Base-by-base conservation (phyloP, 164 flowering plant genomes). In the Kingdonia uniflora region DNA sequence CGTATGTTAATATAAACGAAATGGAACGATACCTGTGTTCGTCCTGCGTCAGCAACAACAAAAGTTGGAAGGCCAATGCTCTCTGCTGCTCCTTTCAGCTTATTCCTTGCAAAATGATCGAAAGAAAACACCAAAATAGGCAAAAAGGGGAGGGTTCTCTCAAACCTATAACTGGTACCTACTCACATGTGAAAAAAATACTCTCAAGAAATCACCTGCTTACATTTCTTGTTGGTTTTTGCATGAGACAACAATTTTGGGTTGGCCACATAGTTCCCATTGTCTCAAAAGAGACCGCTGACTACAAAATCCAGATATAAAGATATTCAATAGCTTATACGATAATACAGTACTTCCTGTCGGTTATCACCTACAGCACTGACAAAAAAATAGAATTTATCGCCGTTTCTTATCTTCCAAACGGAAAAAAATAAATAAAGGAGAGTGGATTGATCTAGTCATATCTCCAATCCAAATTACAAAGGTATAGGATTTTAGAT, bases 191-290 rank as follows among this genome's bases (percentile, higher is more conserved):
- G 35, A 4, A 29, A 4, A 29, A 29, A 29, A 29, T 29, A 29
- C 35, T 29, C 8, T 29, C 8, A 8, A 29, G 14, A 49, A 35
- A 49, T 68, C 68, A 66, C 68, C 71, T 64, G 61, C 88, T 81
- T 73, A 90, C 98, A 91, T 87, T 79, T 85, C 96, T 60, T 79
- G 86, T 66, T 77, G 92, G 68, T 85, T 91, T 75, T 85, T 91
- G 87, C 96, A 91, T 15, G 90, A 71, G 24, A 82, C 77, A 59
- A 87, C 98, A 55, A 87, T 84, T 72, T 91, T 91, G 14, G 98
- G 76, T 58, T 91, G 95, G 57, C 96, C 96, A 69, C 77, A 79
- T 46, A 63, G 80, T 65, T 87, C 96, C 98, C 98, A 91, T 47
- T 74, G 80, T 65, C 84, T 78, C 76, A 87, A 62, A 65, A 91